Percentiles rank a stretch among this genome's conserved stretches.
Evolutionary conservation across 2,329 filamentous ascomycete species (phyloP).

Genomic region (Magnaporthales sp.): DNA sequence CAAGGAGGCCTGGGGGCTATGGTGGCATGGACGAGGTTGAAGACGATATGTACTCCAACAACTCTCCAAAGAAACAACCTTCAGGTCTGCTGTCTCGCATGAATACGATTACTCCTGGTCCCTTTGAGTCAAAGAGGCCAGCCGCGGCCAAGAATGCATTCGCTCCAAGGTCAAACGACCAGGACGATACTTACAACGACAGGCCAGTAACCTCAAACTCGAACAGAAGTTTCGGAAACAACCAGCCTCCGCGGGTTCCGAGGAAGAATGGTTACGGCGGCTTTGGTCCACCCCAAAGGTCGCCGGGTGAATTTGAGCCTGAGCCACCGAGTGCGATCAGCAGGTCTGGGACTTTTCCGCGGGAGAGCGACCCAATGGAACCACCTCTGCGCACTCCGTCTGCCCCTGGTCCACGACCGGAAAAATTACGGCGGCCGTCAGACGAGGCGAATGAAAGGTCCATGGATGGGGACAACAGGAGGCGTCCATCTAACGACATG

Average conservation of each 20-base stretch:
- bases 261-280: conserved; percentile 49
- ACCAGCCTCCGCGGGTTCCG: conserved; percentile 28
- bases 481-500: conserved; percentile 12
- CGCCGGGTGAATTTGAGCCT: conserved; percentile 27
- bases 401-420: conserved; percentile 33
- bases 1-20: conserved; percentile 37
- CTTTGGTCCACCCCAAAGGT: conserved; percentile 37
- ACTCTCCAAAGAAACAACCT: conserved; percentile 35
- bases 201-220: conserved; percentile 22
- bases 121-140: conserved; percentile 43
- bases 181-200: conserved; percentile 14
- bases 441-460: conserved; percentile 11
- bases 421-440: conserved; percentile 22
- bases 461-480: conserved; percentile 12
- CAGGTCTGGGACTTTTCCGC: conserved; percentile 46
- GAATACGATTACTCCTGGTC: conserved; percentile 57
- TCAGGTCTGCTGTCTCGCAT: conserved; percentile 48
- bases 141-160: conserved; percentile 22
- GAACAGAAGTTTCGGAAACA: conserved; percentile 22
- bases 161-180: conserved; percentile 12
- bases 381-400: conserved; percentile 36
- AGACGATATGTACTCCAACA: conserved; percentile 33
- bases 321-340: conserved; percentile 27
- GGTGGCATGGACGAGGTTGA: conserved; percentile 35
- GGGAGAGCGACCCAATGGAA: conserved; percentile 25